phyloP scores from a whole-genome alignment of 2,329 filamentous ascomycete genomes.

The Fusarium compactum region DNA sequence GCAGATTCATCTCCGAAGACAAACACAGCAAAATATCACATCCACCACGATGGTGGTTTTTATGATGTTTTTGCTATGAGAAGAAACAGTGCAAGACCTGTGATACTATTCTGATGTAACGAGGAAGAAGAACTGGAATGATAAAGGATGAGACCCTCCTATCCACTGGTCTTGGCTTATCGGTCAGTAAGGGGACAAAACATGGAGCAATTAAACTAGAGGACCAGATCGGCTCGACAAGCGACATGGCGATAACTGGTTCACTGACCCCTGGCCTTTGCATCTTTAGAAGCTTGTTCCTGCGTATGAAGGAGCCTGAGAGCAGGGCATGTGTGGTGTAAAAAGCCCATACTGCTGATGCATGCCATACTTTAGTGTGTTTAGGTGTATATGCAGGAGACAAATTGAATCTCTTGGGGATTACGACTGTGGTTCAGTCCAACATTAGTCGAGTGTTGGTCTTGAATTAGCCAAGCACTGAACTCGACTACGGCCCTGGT shows the following conservation, averaged over 20 bases:
- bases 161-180: conserved; percentile 17
- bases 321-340: background rate
- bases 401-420: background rate
- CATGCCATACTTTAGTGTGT: conserved; percentile 3
- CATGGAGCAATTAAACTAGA: conserved; percentile 22
- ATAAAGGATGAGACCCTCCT: background rate
- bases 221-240: conserved; percentile 34
- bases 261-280: conserved; percentile 25
- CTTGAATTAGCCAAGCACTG: conserved; percentile 10
- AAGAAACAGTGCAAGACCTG: background rate
- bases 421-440: conserved; percentile 1
- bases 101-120: background rate
- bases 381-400: background rate
- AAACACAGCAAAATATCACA: background rate
- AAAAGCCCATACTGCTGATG: conserved; percentile 16
- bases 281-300: conserved; percentile 20
- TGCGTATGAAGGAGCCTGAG: conserved; percentile 8
- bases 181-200: background rate
- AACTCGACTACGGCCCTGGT: background rate
- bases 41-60: background rate
- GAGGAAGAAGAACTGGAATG: background rate
- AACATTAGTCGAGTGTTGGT: conserved; percentile 3
- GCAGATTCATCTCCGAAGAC: background rate
- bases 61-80: background rate
- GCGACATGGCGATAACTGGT: conserved; percentile 34